A percentile compares a stretch with the other conserved stretches of the same genome.
Conservation (phyloP, 768 basidiomycete species). For the Mycena latifolia region DNA sequence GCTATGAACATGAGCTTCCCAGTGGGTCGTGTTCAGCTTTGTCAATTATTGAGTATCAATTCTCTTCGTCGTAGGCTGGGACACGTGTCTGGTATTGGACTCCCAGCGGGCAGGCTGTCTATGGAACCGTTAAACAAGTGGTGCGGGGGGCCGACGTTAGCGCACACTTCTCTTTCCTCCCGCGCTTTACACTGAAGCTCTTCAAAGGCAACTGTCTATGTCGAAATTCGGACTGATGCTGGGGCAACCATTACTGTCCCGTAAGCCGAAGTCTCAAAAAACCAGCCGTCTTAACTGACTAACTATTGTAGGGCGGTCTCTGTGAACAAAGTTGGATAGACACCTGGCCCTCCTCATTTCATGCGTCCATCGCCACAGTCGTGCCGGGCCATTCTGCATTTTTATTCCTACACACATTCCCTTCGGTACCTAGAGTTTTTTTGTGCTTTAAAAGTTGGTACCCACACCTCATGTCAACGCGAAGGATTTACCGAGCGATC, state of each 20-base stretch:
- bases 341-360: too few relatives aligned
- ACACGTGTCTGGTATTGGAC: conserved; percentile 80
- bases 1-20: conserved; percentile 83
- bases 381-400: conserved; percentile 19
- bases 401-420: conserved; percentile 23
- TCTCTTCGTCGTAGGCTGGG: conserved; percentile 61
- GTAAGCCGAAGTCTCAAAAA: conserved; percentile 54
- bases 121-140: conserved; percentile 68
- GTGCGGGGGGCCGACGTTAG: conserved; percentile 58
- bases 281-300: conserved; percentile 9
- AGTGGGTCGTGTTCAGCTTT: conserved; percentile 51
- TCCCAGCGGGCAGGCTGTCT: conserved; percentile 63
- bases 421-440: conserved; percentile 28
- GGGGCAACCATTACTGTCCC: conserved; percentile 65
- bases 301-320: conserved; percentile 53
- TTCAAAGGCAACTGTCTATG: conserved; percentile 70
- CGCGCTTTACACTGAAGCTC: conserved; percentile 19
- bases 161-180: too few relatives aligned
- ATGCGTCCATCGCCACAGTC: not conserved
- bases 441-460: conserved; percentile 29
- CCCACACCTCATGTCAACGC: conserved; percentile 24
- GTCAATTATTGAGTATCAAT: conserved; percentile 22
- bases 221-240: conserved; percentile 58
- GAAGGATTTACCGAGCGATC: conserved; percentile 19
- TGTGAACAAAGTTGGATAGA: conserved; percentile 54